Conservation (phyloP, 176 grass and related monocot genomes). For the Urochloa ruziziensis region DNA sequence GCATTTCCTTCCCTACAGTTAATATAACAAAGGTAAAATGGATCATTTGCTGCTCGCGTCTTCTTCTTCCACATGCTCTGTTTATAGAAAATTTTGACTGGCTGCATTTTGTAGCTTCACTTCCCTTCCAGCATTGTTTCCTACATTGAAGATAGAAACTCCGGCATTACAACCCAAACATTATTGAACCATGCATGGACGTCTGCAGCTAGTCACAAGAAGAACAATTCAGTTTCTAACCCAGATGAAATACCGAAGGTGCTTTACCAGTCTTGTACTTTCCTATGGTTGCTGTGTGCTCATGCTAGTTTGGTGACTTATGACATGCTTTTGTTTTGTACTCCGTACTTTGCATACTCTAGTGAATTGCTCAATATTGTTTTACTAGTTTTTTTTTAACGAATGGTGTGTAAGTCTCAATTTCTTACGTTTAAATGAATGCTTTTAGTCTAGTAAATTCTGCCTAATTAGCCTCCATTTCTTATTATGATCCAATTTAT, state of each 20-base stretch:
- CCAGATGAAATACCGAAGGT: slow-evolving; percentile 76
- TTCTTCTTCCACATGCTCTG: neutral
- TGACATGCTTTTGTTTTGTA: neutral
- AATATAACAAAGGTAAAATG: slow-evolving; percentile 70
- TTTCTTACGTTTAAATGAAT: neutral
- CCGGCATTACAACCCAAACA: slow-evolving; percentile 89
- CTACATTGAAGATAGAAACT: slow-evolving; percentile 83
- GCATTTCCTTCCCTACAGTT: slow-evolving; percentile 77
- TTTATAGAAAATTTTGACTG: neutral
- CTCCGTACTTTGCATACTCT: neutral
- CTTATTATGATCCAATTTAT: neutral
- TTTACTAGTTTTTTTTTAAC: slow-evolving; percentile 17
- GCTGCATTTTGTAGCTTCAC: slow-evolving; percentile 56
- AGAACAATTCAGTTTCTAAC: slow-evolving; percentile 60
- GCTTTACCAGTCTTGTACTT: slow-evolving; percentile 16
- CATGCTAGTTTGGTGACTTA: neutral
- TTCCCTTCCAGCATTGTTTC: slow-evolving; percentile 84
- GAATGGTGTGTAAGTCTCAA: neutral
- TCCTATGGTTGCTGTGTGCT: neutral
- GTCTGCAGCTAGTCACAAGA: slow-evolving; percentile 69
- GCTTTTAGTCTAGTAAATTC: neutral
- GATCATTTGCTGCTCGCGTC: slow-evolving; percentile 16
- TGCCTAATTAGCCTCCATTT: neutral
- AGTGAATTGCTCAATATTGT: neutral
- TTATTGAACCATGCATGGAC: slow-evolving; percentile 79